Evolutionary conservation across 495 filamentous ascomycete genomes (phyloP), one percentile per base, ranked within the genome.

Genomic region (Neurospora sp.): DNA sequence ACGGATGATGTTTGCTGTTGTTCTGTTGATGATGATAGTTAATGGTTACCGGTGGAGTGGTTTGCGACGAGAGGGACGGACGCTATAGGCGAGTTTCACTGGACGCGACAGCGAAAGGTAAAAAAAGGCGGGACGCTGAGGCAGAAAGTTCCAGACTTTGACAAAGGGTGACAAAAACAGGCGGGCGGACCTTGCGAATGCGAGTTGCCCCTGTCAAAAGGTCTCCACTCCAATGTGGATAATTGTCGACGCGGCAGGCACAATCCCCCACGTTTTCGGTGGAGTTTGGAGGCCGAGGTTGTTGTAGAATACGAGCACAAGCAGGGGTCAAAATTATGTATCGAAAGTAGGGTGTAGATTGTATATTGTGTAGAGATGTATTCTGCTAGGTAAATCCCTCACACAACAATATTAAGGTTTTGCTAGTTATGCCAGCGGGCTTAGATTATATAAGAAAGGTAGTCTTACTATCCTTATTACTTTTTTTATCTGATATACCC

Each of bases 71-170:
- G 48, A 16, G 48, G 22, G 53, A 27, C 12, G 22, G 53, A 2
- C 22, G 53, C 22, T 35, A 65, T 53, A 59, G n/a, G 46, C 20
- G 46, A 35, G 48, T 35, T 61, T 18, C 27, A 65, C 53, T 65
- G 53, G 14, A 35, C 53, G 53, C 53, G 53, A 65, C 53, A 65
- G 5, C 53, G 14, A 59, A 59, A 31, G 44, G 16, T 18, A 53
- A 74, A 72, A 72, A 74, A 74, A 74, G 73, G 75, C 75, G 75
- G 75, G 20, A 20, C n/a, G 18, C 35, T 70, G 37, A 40, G 74
- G 41, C 41, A 68, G 70, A 53, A 65, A 65, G 53, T 65, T 65
- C 53, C 53, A 65, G 27, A 35, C 53, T 37, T 37, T 65, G 53
- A 65, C 53, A 65, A 35, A 65, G 22, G 22, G 20, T 31, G 27